Base-by-base conservation (phyloP, 495 filamentous ascomycete species). In the Penicillium ochrochloron region DNA sequence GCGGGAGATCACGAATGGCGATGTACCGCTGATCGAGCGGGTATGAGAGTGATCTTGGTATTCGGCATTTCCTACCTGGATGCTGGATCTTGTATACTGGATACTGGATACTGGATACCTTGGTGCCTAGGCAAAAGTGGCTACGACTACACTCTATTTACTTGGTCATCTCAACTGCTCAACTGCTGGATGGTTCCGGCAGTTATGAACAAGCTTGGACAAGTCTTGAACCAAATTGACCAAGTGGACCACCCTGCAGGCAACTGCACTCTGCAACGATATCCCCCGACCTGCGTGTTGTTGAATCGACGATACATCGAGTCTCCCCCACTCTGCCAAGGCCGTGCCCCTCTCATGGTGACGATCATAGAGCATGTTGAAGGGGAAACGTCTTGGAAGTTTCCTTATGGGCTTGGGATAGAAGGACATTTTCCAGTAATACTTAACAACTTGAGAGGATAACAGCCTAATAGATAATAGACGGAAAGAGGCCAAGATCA, bases 1-100 rank as follows among this genome's bases (percentile, higher is more conserved):
- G 35, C 75, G 82, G 63, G 82, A 89, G 63, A 85, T 96, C 66
- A 96, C 93, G 2, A 75, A 84, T 31, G 90, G 89, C 5, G 92
- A 97, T 77, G 79, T 91, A 11, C 88, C 91, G 3, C 68, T 89
- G 69, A 75, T 76, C 21, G 64, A 70, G 7, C 75, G 66, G 64
- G 33, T 77, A 29, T 71, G 59, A 68, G 62, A 21, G 27, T 34
- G 14, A 41, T 21, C 6, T 44, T n/a, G 42, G 8, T 21, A 21
- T 21, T 10, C 6, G 42, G 42, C 21, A 21, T 7, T 44, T 44
- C 2, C 44, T 48, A 21, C 23, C 21, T 23, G 21, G 44, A 48
- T 44, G 0, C 19, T 23, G 44, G 44, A 46, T 21, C 2, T 7
- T 44, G 42, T n/a, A 44, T 35, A 8, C 33, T 27, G 25, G 25